A percentile compares a stretch with the other conserved stretches of the same genome.
These are phyloP conservation scores for Penicillium decumbens DNA, from an alignment of 2,329 filamentous ascomycete genomes.

Conservation along the genomic window DNA sequence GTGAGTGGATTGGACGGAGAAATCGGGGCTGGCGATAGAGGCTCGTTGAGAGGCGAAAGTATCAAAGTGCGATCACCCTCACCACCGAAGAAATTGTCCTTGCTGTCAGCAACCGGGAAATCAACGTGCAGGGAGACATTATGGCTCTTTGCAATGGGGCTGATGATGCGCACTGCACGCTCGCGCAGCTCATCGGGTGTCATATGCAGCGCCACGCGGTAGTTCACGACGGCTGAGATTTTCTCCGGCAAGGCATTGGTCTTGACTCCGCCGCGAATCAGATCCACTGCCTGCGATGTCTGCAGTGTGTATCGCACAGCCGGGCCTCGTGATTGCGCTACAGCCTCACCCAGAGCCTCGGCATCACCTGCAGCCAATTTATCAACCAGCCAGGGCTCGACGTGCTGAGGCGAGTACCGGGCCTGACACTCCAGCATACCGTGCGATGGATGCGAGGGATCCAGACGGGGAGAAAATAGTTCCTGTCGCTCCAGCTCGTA, in stretches of 20 bases:
- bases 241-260: conserved; percentile 57
- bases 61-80: conserved; percentile 26
- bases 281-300: conserved; percentile 54
- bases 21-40: conserved; percentile 31
- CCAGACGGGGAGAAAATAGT: conserved; percentile 51
- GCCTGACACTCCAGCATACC: conserved; percentile 56
- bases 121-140: conserved; percentile 45
- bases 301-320: conserved; percentile 52
- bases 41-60: conserved; percentile 28
- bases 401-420: conserved; percentile 49
- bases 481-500: conserved; percentile 56
- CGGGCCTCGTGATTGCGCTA: conserved; percentile 38
- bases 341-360: conserved; percentile 36
- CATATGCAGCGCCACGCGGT: conserved; percentile 55
- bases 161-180: conserved; percentile 46
- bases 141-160: conserved; percentile 47
- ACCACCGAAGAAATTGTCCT: conserved; percentile 5
- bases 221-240: conserved; percentile 51
- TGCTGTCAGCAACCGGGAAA: conserved; percentile 35
- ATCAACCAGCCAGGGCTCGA: conserved; percentile 40
- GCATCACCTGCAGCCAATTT: conserved; percentile 47
- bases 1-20: conserved; percentile 31
- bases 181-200: conserved; percentile 45
- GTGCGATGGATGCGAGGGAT: conserved; percentile 53
- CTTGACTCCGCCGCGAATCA: conserved; percentile 54